Base-by-base conservation (phyloP, 2,329 filamentous ascomycete species). In the Neocatenulostroma microsporum region DNA sequence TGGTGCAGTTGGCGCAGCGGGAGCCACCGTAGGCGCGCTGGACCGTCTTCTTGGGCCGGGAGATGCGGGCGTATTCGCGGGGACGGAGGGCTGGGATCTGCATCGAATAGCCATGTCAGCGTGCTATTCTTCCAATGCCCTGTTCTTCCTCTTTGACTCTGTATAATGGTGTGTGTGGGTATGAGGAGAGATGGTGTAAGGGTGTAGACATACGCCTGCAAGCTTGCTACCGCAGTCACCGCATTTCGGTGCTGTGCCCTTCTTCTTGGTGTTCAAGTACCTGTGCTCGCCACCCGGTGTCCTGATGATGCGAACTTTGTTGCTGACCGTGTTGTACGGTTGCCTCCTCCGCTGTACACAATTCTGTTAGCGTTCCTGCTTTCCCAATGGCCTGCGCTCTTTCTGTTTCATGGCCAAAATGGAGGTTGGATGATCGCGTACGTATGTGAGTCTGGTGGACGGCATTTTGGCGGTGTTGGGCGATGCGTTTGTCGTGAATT, bases 241-340 rank as follows among this genome's bases (percentile, higher is more conserved):
- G 68, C 91, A 98, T 79, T 98, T 98, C 66, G 91, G 91, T 52
- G 88, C 84, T 67, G 87, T 94, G 60, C 88, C 91, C 69, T 82
- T 84, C 86, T 98, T 98, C 84, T 96, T 96, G 77, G 95, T 88
- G 82, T 98, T 89, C 60, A 96, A 84, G 66, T 94, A 82, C 68
- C 91, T 82, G 63, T 94, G 81, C 68, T 89, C 79, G 68, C 91
- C 91, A 69, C 91, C 93, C 56, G 93, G 91, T 56, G 91, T 98
- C 80, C 91, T 91, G 71, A 94, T 69, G 62, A 93, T 77, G 66
- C 91, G 84, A 67, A 91, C 89, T 72, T 87, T 86, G 84, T 98
- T 95, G 69, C 85, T 94, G 67, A 76, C 76, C 68, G 89, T 96
- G 82, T 96, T 96, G 84, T 96, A 98, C 56, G 70, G 66, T 55